Base-by-base conservation (phyloP, 108 stramenopile genomes). In the Skeletonema tropicum region DNA sequence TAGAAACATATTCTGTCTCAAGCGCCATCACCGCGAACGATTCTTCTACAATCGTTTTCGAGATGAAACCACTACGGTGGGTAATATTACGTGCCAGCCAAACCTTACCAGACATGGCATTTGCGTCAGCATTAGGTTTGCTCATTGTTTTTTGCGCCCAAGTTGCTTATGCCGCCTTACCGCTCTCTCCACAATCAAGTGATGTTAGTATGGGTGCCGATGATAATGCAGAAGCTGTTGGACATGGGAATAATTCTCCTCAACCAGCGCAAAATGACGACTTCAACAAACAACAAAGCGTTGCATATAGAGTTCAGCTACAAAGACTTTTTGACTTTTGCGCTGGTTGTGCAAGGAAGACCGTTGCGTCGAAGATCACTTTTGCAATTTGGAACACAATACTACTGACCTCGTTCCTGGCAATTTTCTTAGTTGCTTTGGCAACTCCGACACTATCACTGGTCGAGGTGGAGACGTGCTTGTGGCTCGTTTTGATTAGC, bases 31-130 rank as follows among this genome's bases (percentile, higher is more conserved):
- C 14, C 26, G 64, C 26, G 30, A 42, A 33, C 7, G n/a, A 38
- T 6, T 29, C 30, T 31, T 49, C 45, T 39, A 61, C 71, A 57
- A 23, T 10, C 32, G 29, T 19, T 19, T 6, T 17, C 31, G 25
- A 36, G 41, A 10, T 15, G 9, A 35, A 59, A 39, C 35, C 55
- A 38, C 46, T 46, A n/a, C 59, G 71, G 62, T 59, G 65, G 49
- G 66, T 74, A 64, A 12, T 81, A 48, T 42, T 81, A 1, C 67
- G 80, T 41, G 60, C 65, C 45, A 70, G 80, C 59, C 80, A 81
- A 81, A 81, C 80, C 31, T 52, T 81, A n/a, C 80, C 80, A 13
- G 73, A 81, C 29, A 52, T 81, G 42, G 60, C 58, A 60, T 71
- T 81, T 36, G 68, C 80, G 36, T 74, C 73, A 15, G 74, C 80